Conservation (phyloP, 106 monocot species). For the Narthecium ossifragum region DNA sequence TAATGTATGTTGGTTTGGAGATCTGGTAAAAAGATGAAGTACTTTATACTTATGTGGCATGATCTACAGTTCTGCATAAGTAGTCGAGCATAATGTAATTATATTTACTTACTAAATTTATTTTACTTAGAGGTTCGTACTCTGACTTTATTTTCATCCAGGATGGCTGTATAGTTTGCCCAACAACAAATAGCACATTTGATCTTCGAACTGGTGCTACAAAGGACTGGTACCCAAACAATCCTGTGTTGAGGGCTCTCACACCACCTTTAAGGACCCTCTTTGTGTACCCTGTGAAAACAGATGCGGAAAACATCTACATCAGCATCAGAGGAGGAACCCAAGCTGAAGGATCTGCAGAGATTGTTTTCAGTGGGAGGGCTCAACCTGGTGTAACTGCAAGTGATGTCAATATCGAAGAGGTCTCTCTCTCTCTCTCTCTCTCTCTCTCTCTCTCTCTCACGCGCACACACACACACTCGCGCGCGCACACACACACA, state of each 20-base stretch:
- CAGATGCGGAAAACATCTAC: constrained; percentile 70
- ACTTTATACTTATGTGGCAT: too few species aligned
- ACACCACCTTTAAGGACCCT: constrained; percentile 76
- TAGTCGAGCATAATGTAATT: too few species aligned
- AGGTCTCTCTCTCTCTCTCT: constrained; percentile 40
- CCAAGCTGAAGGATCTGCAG: constrained; percentile 55
- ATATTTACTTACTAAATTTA: too few species aligned
- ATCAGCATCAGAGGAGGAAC: constrained; percentile 42
- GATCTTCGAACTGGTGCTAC: constrained; percentile 82
- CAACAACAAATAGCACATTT: constrained; percentile 94
- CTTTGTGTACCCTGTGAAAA: constrained; percentile 70
- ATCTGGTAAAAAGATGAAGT: too few species aligned
- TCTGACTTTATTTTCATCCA: too few species aligned
- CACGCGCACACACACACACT: neutral
- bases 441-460: constrained; percentile 4
- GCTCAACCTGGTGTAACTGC: constrained; percentile 85
- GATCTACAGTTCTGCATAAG: too few species aligned
- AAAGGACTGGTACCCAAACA: constrained; percentile 96
- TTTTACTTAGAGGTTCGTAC: too few species aligned
- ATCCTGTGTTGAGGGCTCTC: constrained; percentile 75
- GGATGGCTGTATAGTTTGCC: constrained; percentile 98
- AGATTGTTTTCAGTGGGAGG: constrained; percentile 93
- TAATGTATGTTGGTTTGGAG: too few species aligned
- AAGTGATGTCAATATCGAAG: constrained; percentile 87
- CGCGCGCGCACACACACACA: too few species aligned